Evolutionary conservation across 805 yeast genomes (phyloP).

Genomic region (Cyberlindnera mycetangii): DNA sequence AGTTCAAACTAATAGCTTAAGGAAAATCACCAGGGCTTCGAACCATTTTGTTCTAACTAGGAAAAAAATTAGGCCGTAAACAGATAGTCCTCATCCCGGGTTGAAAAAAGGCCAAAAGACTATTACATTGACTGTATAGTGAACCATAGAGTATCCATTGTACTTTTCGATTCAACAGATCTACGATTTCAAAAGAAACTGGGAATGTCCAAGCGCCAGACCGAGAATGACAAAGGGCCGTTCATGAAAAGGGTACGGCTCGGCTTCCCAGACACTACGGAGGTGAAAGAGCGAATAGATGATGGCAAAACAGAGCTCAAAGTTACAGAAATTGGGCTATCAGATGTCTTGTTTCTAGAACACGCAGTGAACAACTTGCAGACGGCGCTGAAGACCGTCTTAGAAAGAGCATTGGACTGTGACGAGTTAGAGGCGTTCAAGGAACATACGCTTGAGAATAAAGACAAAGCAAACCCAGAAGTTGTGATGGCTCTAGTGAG

Average conservation of each 20-base stretch:
- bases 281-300: constrained; percentile 8
- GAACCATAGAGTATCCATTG: too few species aligned
- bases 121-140: too few species aligned
- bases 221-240: background rate
- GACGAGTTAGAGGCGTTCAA: constrained; percentile 37
- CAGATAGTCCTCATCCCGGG: too few species aligned
- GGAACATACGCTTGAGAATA: constrained; percentile 14
- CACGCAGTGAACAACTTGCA: constrained; percentile 53
- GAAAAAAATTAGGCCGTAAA: background rate
- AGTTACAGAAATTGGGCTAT: constrained; percentile 11
- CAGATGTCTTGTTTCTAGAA: constrained; percentile 38
- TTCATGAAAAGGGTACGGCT: constrained; percentile 9
- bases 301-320: background rate
- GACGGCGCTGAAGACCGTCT: constrained; percentile 46
- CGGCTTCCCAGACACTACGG: background rate
- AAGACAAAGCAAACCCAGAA: constrained; percentile 35
- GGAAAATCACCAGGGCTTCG: background rate
- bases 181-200: background rate
- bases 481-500: constrained; percentile 49
- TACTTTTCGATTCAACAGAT: too few species aligned
- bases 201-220: constrained; percentile 1
- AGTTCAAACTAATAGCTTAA: background rate
- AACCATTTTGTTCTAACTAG: background rate
- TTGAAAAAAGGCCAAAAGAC: too few species aligned
- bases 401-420: constrained; percentile 55